A percentile compares a stretch with the other conserved stretches of the same genome.
Conservation (phyloP, 192 early-diverging fungal genomes). For the Allomyces macrogynus region DNA sequence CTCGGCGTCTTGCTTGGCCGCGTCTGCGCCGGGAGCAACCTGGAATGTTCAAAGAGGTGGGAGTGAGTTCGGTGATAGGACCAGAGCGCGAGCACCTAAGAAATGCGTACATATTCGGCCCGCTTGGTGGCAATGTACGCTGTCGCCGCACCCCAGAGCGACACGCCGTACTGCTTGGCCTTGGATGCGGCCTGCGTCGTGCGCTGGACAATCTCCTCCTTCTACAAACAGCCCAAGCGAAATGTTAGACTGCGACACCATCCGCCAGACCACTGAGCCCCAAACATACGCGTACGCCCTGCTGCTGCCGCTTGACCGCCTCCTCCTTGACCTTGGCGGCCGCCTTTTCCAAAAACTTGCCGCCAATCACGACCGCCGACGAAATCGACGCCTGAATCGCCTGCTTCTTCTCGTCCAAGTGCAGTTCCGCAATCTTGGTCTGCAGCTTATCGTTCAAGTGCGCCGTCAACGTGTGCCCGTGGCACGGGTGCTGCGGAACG, state of each 20-base stretch:
- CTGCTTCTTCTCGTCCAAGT: not conserved
- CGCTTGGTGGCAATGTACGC: not conserved
- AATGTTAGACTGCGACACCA: too few species aligned
- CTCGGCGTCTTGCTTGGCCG: too few species aligned
- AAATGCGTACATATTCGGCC: not conserved
- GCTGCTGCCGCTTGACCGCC: not conserved
- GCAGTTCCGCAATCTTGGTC: not conserved
- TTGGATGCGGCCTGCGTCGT: not conserved
- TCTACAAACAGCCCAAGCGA: not conserved
- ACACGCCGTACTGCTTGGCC: not conserved
- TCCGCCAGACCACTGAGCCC: too few species aligned
- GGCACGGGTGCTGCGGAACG: not conserved
- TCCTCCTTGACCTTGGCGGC: not conserved
- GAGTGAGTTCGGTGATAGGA: too few species aligned
- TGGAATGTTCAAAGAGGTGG: too few species aligned
- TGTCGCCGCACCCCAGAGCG: not conserved
- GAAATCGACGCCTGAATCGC: not conserved
- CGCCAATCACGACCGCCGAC: not conserved
- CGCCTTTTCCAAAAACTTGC: not conserved
- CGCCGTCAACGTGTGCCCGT: not conserved
- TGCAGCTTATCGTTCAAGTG: not conserved
- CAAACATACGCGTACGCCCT: too few species aligned
- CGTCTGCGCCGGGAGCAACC: too few species aligned
- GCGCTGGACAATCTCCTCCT: not conserved
- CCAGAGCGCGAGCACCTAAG: too few species aligned